Evolutionary conservation across 2,329 filamentous ascomycete species (phyloP).

Genomic region (Cladophialophora psammophila): DNA sequence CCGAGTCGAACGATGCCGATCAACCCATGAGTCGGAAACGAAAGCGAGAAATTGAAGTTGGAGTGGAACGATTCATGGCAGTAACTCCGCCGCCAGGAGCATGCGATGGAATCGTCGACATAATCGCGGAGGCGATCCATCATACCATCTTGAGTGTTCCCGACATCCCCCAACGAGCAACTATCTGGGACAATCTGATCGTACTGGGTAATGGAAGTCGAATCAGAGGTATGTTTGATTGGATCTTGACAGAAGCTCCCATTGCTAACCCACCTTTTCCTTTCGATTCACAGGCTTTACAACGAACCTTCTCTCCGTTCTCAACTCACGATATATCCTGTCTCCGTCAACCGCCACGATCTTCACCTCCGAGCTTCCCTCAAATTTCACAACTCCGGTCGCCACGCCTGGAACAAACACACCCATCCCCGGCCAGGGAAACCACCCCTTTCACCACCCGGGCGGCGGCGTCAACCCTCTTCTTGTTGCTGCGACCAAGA

Average conservation of each 20-base stretch:
- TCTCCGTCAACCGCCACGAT: slow-evolving; percentile 93
- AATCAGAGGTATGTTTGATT: slow-evolving; percentile 59
- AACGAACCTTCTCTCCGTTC: slow-evolving; percentile 81
- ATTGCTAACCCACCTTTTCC: slow-evolving; percentile 53
- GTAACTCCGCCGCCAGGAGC: slow-evolving; percentile 53
- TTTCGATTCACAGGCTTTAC: slow-evolving; percentile 71
- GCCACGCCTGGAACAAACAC: slow-evolving; percentile 93
- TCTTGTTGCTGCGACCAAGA: slow-evolving; percentile 79
- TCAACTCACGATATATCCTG: slow-evolving; percentile 83
- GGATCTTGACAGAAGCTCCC: slow-evolving; percentile 1
- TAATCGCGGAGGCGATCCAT: slow-evolving; percentile 84
- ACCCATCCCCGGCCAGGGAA: slow-evolving; percentile 60
- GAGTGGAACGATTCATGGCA: slow-evolving; percentile 67
- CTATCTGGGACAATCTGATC: slow-evolving; percentile 90
- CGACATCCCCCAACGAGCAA: slow-evolving; percentile 81
- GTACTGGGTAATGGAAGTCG: slow-evolving; percentile 87
- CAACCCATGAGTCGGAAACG: slow-evolving; percentile 60
- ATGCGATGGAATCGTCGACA: slow-evolving; percentile 74
- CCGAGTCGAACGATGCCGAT: slow-evolving; percentile 58
- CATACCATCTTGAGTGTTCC: slow-evolving; percentile 81
- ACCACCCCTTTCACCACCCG: slow-evolving; percentile 62
- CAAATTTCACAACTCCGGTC: slow-evolving; percentile 86
- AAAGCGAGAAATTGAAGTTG: slow-evolving; percentile 66
- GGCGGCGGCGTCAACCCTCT: slow-evolving; percentile 80
- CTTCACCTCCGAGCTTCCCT: slow-evolving; percentile 95